Percentiles rank a stretch among this genome's conserved stretches.
Evolutionary conservation across 2,329 filamentous ascomycete species (phyloP).

Genomic region (Colletotrichum sp.): DNA sequence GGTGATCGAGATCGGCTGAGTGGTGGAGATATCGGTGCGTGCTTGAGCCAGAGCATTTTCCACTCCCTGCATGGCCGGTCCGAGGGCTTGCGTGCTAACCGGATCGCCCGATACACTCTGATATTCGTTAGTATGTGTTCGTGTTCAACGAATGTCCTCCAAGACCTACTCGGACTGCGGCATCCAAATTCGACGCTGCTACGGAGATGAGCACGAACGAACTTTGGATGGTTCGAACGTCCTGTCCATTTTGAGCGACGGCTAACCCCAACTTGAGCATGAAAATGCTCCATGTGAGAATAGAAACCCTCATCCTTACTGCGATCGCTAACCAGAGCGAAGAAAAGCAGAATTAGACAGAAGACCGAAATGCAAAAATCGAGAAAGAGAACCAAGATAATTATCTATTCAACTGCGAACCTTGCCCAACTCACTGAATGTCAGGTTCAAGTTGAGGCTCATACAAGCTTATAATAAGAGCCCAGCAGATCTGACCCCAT

Average conservation of each 20-base stretch:
- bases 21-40: constrained; percentile 9
- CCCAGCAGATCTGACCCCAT: background rate
- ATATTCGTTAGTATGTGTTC: background rate
- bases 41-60: constrained; percentile 17
- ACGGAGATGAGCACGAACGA: background rate
- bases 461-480: background rate
- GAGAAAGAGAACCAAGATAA: background rate
- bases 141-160: background rate
- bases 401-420: background rate
- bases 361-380: background rate
- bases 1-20: constrained; percentile 27
- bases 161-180: background rate
- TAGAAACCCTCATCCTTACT: background rate
- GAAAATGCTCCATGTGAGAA: background rate
- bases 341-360: background rate
- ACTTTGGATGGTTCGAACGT: background rate
- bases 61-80: background rate
- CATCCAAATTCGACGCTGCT: background rate
- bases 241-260: background rate
- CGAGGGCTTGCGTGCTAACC: background rate
- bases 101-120: constrained; percentile 9
- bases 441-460: background rate
- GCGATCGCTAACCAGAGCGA: background rate
- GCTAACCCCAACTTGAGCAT: background rate
- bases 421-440: background rate